Percentiles rank a stretch among this genome's conserved stretches.
phyloP scores from a whole-genome alignment of 768 basidiomycete genomes.

The Amanita inopinata region DNA sequence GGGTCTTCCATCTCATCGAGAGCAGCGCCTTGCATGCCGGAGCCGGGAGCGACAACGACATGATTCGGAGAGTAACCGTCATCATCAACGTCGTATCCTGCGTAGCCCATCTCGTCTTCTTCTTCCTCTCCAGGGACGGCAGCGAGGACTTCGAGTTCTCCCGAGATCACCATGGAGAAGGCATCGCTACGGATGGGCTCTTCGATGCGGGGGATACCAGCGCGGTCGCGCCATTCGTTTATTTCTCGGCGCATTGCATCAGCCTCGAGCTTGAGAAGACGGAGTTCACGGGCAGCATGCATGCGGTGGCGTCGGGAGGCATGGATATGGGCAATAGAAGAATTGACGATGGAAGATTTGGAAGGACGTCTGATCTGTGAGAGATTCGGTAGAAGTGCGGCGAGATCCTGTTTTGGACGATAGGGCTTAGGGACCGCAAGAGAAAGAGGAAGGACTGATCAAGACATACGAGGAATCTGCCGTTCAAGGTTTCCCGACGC shows the following conservation, averaged over 20 bases:
- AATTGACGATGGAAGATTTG: constrained; percentile 96
- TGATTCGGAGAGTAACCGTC: constrained; percentile 23
- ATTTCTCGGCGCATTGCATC: constrained; percentile 85
- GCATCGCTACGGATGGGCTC: constrained; percentile 66
- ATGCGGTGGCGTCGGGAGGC: constrained; percentile 73
- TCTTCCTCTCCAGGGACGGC: constrained; percentile 41
- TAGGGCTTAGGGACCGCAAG: background rate
- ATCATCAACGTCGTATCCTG: constrained; percentile 25
- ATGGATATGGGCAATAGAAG: constrained; percentile 83
- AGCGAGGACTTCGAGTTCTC: constrained; percentile 59
- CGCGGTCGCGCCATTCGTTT: constrained; percentile 86
- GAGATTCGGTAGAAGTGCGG: constrained; percentile 83
- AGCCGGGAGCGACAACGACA: constrained; percentile 7
- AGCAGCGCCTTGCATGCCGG: constrained; percentile 10
- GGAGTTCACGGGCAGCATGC: constrained; percentile 75
- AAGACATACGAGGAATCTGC: constrained; percentile 69
- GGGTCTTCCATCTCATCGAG: constrained; percentile 24
- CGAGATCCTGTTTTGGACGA: constrained; percentile 65
- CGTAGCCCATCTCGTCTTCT: constrained; percentile 32
- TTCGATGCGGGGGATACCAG: constrained; percentile 59
- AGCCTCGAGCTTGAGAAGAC: constrained; percentile 67
- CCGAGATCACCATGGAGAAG: constrained; percentile 59
- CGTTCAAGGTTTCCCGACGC: constrained; percentile 87
- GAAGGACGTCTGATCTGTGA: constrained; percentile 88
- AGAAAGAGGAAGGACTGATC: constrained; percentile 8